Evolutionary conservation across 176 grass and related monocot genomes (phyloP).

Genomic region (Triticum monococcum): DNA sequence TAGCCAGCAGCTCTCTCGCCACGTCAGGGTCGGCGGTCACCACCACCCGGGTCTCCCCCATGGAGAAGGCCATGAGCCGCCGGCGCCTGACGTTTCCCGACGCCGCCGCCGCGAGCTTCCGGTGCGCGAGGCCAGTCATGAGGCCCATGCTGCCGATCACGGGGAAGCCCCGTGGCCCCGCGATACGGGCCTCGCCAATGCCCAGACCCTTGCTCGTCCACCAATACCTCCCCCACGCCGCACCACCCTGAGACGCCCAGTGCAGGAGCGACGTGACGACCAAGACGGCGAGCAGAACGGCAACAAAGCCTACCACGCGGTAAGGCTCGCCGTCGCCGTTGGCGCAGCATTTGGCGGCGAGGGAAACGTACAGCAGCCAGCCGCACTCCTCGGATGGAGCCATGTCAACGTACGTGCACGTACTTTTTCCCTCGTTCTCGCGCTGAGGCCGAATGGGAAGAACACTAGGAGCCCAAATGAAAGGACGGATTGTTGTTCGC

Average conservation of each 20-base stretch:
- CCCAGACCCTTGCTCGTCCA: slow-evolving; percentile 23
- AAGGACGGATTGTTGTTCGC: not conserved
- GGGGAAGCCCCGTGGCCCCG: slow-evolving; percentile 55
- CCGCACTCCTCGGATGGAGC: slow-evolving; percentile 33
- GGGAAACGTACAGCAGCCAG: slow-evolving; percentile 62
- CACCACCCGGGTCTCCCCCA: slow-evolving; percentile 59
- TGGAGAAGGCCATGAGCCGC: slow-evolving; percentile 67
- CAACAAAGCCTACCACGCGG: slow-evolving; percentile 23
- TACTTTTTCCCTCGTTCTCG: not conserved
- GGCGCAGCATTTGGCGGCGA: slow-evolving; percentile 55
- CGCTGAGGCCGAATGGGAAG: slow-evolving; percentile 7
- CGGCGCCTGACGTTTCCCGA: not conserved
- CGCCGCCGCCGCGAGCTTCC: slow-evolving; percentile 56
- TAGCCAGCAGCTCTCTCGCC: slow-evolving; percentile 55
- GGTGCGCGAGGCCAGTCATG: slow-evolving; percentile 74
- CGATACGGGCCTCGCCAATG: slow-evolving; percentile 23
- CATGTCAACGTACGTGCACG: slow-evolving; percentile 27
- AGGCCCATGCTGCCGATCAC: slow-evolving; percentile 65
- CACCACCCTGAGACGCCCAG: slow-evolving; percentile 63
- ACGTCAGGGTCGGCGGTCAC: slow-evolving; percentile 71
- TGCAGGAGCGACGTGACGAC: slow-evolving; percentile 47
- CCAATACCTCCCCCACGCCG: slow-evolving; percentile 75
- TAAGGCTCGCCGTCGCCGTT: slow-evolving; percentile 28
- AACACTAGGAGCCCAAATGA: slow-evolving; percentile 1
- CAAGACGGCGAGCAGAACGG: not conserved